Percentiles rank a stretch among this genome's conserved stretches.
These are phyloP conservation scores for Vaccinium vitisidaea DNA, from an alignment of 148 eudicot species.

Conservation along the genomic window DNA sequence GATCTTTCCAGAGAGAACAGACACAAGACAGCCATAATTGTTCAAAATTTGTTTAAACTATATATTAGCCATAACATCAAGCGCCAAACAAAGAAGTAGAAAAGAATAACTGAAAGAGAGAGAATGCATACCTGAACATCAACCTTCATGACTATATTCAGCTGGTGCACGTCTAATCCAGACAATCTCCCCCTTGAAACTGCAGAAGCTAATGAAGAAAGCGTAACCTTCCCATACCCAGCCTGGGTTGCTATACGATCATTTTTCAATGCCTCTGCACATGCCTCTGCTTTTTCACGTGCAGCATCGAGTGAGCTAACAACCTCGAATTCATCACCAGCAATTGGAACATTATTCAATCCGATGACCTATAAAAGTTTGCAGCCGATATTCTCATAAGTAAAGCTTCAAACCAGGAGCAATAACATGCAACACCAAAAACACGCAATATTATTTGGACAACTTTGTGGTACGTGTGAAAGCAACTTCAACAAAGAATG, in stretches of 20 bases:
- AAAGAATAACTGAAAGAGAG: not conserved
- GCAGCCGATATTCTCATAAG: not conserved
- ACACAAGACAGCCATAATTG: not conserved
- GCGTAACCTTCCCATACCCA: conserved; percentile 84
- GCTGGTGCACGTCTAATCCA: conserved; percentile 88
- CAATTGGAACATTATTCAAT: conserved; percentile 78
- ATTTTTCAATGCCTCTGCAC: conserved; percentile 54
- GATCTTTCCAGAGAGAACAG: not conserved
- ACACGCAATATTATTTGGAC: too few species aligned
- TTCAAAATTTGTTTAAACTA: not conserved
- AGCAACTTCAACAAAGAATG: not conserved
- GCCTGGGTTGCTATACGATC: conserved; percentile 81
- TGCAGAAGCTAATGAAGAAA: conserved; percentile 91
- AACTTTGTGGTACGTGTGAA: not conserved
- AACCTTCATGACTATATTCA: conserved; percentile 86
- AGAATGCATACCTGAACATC: conserved; percentile 67
- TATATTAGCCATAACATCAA: conserved; percentile 2
- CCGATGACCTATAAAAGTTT: conserved; percentile 67
- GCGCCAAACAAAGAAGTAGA: not conserved
- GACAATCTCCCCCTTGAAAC: conserved; percentile 58
- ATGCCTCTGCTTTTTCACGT: conserved; percentile 70
- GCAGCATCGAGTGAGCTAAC: conserved; percentile 83
- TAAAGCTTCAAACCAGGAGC: not conserved
- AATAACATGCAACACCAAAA: not conserved
- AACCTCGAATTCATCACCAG: conserved; percentile 95